Evolutionary conservation across 1,284 basidiomycete species (phyloP).

Genomic region (Sanghuangporus sanghuang): DNA sequence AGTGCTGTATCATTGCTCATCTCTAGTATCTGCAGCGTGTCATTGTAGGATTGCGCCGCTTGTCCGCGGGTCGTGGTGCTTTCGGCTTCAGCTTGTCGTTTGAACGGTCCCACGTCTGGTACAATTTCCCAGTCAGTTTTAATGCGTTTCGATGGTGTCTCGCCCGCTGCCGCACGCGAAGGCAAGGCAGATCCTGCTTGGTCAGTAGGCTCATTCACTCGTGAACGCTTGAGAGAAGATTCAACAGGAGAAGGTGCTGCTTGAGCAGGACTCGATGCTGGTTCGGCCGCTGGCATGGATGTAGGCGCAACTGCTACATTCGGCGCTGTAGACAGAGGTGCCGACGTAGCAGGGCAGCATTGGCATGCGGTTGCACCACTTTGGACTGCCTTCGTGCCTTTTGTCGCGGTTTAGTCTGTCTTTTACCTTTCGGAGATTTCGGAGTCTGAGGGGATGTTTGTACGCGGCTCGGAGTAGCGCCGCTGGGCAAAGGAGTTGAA

Average conservation of each 20-base stretch:
- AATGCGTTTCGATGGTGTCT: constrained; percentile 59
- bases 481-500: constrained; percentile 27
- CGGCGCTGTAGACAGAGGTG: constrained; percentile 23
- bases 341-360: constrained; percentile 28
- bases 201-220: constrained; percentile 48
- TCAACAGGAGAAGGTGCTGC: constrained; percentile 22
- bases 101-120: constrained; percentile 45
- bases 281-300: constrained; percentile 29
- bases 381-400: constrained; percentile 31
- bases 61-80: constrained; percentile 63
- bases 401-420: constrained; percentile 36
- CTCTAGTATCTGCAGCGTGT: constrained; percentile 57
- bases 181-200: constrained; percentile 25
- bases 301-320: constrained; percentile 26
- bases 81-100: constrained; percentile 50
- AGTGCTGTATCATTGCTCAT: constrained; percentile 37
- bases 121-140: constrained; percentile 69
- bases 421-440: constrained; percentile 32
- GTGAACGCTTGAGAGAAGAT: constrained; percentile 46
- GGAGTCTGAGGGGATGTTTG: constrained; percentile 28
- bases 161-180: constrained; percentile 37
- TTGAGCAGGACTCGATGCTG: constrained; percentile 27
- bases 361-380: constrained; percentile 28
- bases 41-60: constrained; percentile 52
- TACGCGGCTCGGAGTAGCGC: constrained; percentile 33